Base-by-base conservation (phyloP, 2,329 filamentous ascomycete genomes). In the Ophiostoma angusticollis region DNA sequence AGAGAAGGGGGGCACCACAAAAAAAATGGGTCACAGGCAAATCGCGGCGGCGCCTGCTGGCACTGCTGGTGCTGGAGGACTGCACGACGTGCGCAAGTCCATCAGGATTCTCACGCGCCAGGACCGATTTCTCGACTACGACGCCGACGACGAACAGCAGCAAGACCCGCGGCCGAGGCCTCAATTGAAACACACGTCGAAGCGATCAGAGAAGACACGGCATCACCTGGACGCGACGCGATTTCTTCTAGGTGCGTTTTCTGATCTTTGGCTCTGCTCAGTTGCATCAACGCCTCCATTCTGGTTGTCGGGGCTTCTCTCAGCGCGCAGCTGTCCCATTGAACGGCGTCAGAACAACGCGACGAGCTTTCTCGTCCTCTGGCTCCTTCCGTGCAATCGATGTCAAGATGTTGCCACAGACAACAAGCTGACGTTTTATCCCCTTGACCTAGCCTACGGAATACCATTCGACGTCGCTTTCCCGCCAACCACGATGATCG, bases 401-500 rank as follows among this genome's bases (percentile, higher is more conserved):
- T n/a, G n/a, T n/a, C n/a, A n/a, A n/a, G n/a, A n/a, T n/a, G n/a
- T n/a, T n/a, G n/a, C n/a, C n/a, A n/a, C n/a, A n/a, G n/a, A n/a
- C n/a, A n/a, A n/a, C n/a, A n/a, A 31, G 29, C 29, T 31, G 14
- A 31, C 29, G n/a, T 17, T 7, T 11, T 7, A 2, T 8, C 14
- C n/a, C 7, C n/a, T n/a, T n/a, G n/a, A 9, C 16, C 21, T 17
- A 35, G 33, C 12, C 16, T 4, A 8, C 24, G 9, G 9, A 6
- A 21, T 28, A 14, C 7, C 14, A 23, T 12, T 19, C 12, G 27
- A 24, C 5, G 19, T 12, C 7, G n/a, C 25, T 12, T 29, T 29
- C 22, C 21, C 27, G 17, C 14, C 24, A 16, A 14, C 18, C 45
- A 58, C 46, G 41, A 61, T 61, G 58, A 59, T 61, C 48, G 56